Percentiles rank a stretch among this genome's conserved stretches.
These are phyloP conservation scores for Rhizopogon vulgaris DNA, from an alignment of 768 basidiomycete species.

Conservation along the genomic window DNA sequence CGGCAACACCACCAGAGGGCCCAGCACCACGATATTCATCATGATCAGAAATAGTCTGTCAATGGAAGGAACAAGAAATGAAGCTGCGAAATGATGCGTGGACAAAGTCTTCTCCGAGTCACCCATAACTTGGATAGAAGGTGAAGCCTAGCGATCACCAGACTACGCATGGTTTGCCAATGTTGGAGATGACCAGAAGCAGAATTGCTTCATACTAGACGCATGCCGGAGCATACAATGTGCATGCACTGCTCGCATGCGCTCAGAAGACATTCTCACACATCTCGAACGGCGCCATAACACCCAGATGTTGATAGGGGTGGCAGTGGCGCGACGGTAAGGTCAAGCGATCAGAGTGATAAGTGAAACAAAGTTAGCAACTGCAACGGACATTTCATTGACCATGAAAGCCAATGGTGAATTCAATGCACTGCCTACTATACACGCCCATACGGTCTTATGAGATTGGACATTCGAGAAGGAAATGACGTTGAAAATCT, in stretches of 20 bases:
- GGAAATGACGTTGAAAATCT: background rate
- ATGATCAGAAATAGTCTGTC: background rate
- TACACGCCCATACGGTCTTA: background rate
- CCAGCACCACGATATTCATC: background rate
- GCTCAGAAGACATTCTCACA: background rate
- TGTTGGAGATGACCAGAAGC: background rate
- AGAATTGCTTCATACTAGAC: background rate
- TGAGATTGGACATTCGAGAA: background rate
- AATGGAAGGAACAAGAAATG: too few relatives aligned
- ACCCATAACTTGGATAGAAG: background rate
- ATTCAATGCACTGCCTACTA: background rate
- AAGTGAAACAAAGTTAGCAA: background rate
- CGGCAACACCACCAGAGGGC: background rate
- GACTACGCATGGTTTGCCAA: background rate
- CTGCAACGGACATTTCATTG: background rate
- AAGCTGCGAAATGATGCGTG: background rate
- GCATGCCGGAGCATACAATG: background rate
- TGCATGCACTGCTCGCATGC: background rate
- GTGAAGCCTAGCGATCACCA: background rate
- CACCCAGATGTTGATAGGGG: background rate
- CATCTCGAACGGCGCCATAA: slow-evolving; percentile 9
- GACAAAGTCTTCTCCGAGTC: background rate
- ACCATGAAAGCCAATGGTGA: background rate
- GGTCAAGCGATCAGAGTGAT: background rate
- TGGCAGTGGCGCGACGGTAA: slow-evolving; percentile 1